These are phyloP conservation scores for Candida ortonii DNA, from an alignment of 805 yeast genomes.

Conservation along the genomic window DNA sequence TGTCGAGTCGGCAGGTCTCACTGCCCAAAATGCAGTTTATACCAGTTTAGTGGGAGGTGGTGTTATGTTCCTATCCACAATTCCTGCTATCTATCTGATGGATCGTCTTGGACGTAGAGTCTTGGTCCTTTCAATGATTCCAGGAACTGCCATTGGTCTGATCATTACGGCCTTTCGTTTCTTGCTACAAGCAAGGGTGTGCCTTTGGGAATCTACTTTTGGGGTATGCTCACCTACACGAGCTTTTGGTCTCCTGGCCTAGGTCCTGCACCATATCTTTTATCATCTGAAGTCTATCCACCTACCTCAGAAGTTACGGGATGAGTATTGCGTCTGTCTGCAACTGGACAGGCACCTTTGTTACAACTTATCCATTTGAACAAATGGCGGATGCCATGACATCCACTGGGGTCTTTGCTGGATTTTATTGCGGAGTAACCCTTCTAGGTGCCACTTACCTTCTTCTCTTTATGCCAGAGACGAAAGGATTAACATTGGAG, in stretches of 20 bases:
- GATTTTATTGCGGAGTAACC: slow-evolving; percentile 65
- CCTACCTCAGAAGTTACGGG: slow-evolving; percentile 56
- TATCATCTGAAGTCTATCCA: slow-evolving; percentile 65
- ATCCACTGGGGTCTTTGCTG: slow-evolving; percentile 61
- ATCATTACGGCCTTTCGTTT: slow-evolving; percentile 57
- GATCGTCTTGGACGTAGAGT: slow-evolving; percentile 69
- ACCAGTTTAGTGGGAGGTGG: slow-evolving; percentile 70
- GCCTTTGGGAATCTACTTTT: slow-evolving; percentile 55
- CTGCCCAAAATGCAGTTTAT: slow-evolving; percentile 49
- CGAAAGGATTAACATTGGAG: slow-evolving; percentile 70
- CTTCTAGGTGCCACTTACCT: slow-evolving; percentile 51
- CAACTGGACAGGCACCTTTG: slow-evolving; percentile 65
- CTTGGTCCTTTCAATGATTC: slow-evolving; percentile 39
- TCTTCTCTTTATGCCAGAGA: slow-evolving; percentile 65
- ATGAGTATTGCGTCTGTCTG: slow-evolving; percentile 58
- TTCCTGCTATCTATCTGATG: slow-evolving; percentile 57
- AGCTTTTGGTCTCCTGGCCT: slow-evolving; percentile 53
- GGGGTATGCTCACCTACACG: slow-evolving; percentile 50
- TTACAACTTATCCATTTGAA: slow-evolving; percentile 58
- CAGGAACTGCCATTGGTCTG: slow-evolving; percentile 51
- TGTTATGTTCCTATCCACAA: slow-evolving; percentile 51
- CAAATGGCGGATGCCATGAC: slow-evolving; percentile 66
- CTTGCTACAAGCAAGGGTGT: slow-evolving; percentile 35
- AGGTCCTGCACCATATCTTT: slow-evolving; percentile 51
- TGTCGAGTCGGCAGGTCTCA: slow-evolving; percentile 52